A percentile compares a stretch with the other conserved stretches of the same genome.
Conservation (phyloP, 2,329 filamentous ascomycete species). For the Beauveria medogensis region DNA sequence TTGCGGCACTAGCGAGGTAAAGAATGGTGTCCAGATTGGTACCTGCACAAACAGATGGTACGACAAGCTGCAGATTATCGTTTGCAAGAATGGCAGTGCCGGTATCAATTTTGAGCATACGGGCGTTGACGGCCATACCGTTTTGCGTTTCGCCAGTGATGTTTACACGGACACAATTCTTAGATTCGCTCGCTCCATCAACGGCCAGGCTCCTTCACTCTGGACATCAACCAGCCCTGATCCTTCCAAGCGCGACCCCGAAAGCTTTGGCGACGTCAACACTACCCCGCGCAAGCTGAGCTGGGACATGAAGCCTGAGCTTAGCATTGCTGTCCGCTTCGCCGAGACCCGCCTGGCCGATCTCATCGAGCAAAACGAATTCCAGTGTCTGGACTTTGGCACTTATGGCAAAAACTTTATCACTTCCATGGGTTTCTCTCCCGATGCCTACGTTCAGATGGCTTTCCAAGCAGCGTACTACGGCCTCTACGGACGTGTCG, state of each 20-base stretch:
- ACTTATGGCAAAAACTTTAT: conserved; percentile 97
- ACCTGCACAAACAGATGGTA: conserved; percentile 99
- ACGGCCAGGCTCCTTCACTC: conserved; percentile 81
- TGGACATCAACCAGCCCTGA: conserved; percentile 90
- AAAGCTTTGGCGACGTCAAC: conserved; percentile 85
- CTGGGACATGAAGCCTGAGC: conserved; percentile 93
- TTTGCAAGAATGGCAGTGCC: conserved; percentile 96
- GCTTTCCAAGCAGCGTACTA: conserved; percentile 98
- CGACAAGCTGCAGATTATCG: conserved; percentile 97
- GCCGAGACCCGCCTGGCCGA: conserved; percentile 92
- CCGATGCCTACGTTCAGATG: conserved; percentile 97
- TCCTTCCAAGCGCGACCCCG: conserved; percentile 82
- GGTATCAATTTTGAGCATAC: conserved; percentile 99
- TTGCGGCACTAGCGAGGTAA: conserved; percentile 85
- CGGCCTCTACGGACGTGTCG: conserved; percentile 84
- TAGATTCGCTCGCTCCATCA: conserved; percentile 89
- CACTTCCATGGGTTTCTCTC: conserved; percentile 92
- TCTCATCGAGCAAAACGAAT: conserved; percentile 93
- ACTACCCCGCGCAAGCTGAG: conserved; percentile 93
- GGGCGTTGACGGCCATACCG: conserved; percentile 93
- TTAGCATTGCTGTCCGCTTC: conserved; percentile 85
- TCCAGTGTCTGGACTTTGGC: conserved; percentile 80
- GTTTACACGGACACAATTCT: conserved; percentile 97
- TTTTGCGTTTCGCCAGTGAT: conserved; percentile 91
- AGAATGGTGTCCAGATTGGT: conserved; percentile 89